Base-by-base conservation (phyloP, 345 rosid species). In the Sisymbrium altissimum region DNA sequence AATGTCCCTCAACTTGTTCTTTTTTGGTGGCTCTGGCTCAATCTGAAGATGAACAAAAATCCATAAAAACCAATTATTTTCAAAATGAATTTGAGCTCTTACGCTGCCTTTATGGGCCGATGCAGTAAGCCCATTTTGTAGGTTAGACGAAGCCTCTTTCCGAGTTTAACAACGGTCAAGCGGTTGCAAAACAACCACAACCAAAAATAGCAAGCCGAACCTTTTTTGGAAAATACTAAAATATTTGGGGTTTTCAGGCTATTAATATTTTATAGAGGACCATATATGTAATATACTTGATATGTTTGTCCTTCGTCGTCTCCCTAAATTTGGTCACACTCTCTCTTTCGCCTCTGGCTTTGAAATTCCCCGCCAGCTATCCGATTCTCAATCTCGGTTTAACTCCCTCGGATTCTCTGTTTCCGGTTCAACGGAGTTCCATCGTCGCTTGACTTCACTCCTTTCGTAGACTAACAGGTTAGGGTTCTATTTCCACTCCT, bases 311-410 rank as follows among this genome's bases (percentile, higher is more conserved):
- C 9, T 6, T 25, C 46, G 19, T 64, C 67, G 43, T 56, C 57
- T 67, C 50, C 54, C 61, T 54, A 43, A 23, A 7, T 38, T 41
- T 27, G 23, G 45, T 21, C 55, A 27, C 1, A 27, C 1, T 29
- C 15, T 60, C 52, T 32, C 17, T 36, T 36, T 68, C 39, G 38
- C 43, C 70, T 61, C 78, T 19, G 10, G 36, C 74, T 78, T 78
- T 78, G 73, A 78, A 72, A 68, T 67, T 78, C 70, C 70, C 72
- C 70, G 72, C 79, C 64, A 40, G 38, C 39, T 45, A 6, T 59
- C 57, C 38, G n/a, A 49, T 8, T 49, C 45, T 46, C 44, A 70
- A 1, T 23, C 44, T 36, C 71, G 17, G 12, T 65, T 71, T 52
- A 7, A 41, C 4, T 27, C 49, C 65, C 6, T 13, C 41, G 57